Conservation (phyloP, 2,329 filamentous ascomycete genomes). For the Orbilia quercus region DNA sequence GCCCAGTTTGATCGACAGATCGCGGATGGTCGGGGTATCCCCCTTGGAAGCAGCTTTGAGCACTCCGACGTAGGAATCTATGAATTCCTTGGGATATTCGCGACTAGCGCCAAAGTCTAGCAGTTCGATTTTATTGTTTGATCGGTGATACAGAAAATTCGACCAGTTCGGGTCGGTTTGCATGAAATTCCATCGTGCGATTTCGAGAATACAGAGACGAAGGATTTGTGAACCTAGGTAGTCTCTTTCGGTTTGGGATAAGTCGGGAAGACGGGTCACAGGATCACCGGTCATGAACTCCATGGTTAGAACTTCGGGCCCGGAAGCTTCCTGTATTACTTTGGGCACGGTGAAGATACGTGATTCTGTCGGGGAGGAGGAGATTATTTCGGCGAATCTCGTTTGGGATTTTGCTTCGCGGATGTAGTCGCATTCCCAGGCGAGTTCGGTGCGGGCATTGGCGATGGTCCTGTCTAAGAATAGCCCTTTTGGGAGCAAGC, state of each 20-base stretch:
- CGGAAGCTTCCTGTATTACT: constrained; percentile 81
- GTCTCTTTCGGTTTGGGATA: constrained; percentile 86
- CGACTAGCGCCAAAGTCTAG: constrained; percentile 95
- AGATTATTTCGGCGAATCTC: constrained; percentile 80
- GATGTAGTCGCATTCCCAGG: constrained; percentile 95
- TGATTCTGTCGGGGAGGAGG: constrained; percentile 69
- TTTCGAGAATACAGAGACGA: constrained; percentile 89
- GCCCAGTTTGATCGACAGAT: constrained; percentile 79
- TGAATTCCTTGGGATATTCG: constrained; percentile 83
- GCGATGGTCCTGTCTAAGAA: constrained; percentile 98
- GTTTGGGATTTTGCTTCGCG: constrained; percentile 85
- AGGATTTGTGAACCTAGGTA: constrained; percentile 71
- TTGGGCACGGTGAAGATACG: constrained; percentile 82
- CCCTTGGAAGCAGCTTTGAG: constrained; percentile 80
- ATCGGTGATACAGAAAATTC: constrained; percentile 90
- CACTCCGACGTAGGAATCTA: constrained; percentile 80
- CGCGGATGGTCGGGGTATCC: constrained; percentile 73
- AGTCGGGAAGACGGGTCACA: constrained; percentile 80
- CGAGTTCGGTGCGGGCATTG: constrained; percentile 89
- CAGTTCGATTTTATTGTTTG: constrained; percentile 79
- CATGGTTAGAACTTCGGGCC: constrained; percentile 89
- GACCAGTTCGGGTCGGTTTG: constrained; percentile 99
- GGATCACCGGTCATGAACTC: constrained; percentile 87
- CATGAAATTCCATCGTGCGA: constrained; percentile 96
- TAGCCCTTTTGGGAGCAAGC: constrained; percentile 87